These are phyloP conservation scores for Pythium aphanidermatum DNA, from an alignment of 352 stramenopile species.

Conservation along the genomic window DNA sequence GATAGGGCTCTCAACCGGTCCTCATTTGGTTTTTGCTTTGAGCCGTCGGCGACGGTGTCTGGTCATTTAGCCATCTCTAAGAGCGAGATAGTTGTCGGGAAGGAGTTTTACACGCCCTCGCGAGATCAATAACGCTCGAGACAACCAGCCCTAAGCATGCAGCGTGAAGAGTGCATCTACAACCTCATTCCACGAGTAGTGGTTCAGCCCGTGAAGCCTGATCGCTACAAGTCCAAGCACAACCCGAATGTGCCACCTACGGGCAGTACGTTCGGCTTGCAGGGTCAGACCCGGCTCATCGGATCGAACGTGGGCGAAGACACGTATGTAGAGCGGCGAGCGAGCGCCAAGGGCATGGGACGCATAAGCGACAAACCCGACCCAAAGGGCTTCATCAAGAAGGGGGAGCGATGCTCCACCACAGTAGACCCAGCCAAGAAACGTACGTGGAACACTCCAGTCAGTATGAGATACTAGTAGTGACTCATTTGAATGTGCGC, in stretches of 20 bases:
- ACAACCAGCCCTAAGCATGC: too few relatives aligned
- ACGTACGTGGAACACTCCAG: conserved; percentile 34
- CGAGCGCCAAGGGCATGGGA: conserved; percentile 60
- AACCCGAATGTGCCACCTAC: conserved; percentile 78
- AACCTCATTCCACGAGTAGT: conserved; percentile 85
- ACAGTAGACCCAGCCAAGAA: conserved; percentile 42
- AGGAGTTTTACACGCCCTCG: too few relatives aligned
- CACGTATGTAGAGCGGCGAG: conserved; percentile 31
- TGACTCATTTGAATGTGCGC: conserved; percentile 12
- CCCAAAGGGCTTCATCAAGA: conserved; percentile 66
- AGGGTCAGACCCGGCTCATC: conserved; percentile 61
- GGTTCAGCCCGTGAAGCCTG: conserved; percentile 61
- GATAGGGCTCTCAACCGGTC: too few relatives aligned
- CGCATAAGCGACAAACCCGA: conserved; percentile 54
- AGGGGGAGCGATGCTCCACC: conserved; percentile 49
- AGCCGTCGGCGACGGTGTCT: too few relatives aligned
- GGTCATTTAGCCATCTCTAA: too few relatives aligned
- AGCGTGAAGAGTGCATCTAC: conserved; percentile 89
- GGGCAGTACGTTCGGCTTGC: conserved; percentile 83
- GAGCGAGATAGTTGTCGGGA: too few relatives aligned
- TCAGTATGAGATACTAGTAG: conserved; percentile 10
- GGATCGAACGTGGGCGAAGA: conserved; percentile 58
- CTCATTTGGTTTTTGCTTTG: too few relatives aligned
- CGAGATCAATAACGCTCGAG: too few relatives aligned
- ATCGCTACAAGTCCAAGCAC: conserved; percentile 86